phyloP scores from a whole-genome alignment of 345 rosid species.

The Sonneratia caseolaris region DNA sequence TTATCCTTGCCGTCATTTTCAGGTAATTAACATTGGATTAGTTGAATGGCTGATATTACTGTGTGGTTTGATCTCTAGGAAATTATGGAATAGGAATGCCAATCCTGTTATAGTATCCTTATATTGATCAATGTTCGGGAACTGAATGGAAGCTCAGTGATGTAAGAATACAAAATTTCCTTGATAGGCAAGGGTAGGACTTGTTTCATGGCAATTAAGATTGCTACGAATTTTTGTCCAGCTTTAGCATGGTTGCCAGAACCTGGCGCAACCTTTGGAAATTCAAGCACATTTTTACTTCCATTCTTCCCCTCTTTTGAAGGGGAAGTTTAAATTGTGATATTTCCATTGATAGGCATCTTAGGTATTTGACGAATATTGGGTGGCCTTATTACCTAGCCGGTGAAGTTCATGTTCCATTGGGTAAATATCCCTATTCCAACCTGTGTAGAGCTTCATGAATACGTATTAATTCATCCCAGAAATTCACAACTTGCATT shows the following conservation, averaged over 20 bases:
- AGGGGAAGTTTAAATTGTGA: background rate
- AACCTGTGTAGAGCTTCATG: no score
- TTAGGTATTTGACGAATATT: background rate
- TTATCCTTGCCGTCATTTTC: constrained; percentile 34
- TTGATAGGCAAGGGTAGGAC: background rate
- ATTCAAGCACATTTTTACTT: no score
- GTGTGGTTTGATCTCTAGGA: background rate
- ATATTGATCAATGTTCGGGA: background rate
- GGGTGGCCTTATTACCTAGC: background rate
- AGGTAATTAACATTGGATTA: constrained; percentile 21
- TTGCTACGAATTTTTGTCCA: background rate
- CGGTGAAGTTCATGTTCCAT: no score
- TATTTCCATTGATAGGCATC: background rate
- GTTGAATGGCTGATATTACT: background rate
- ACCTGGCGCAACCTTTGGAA: no score
- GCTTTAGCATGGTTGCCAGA: no score
- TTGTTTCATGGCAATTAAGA: background rate
- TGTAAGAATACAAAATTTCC: no score
- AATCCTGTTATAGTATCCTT: background rate
- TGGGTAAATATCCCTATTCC: no score
- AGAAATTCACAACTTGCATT: no score
- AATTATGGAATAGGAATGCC: background rate
- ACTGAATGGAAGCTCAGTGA: background rate
- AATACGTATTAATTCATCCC: no score
- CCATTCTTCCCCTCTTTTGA: no score